Evolutionary conservation across 192 early-diverging fungal genomes (phyloP), one percentile per base, ranked within the genome.

Genomic region (Gonapodya sp.): DNA sequence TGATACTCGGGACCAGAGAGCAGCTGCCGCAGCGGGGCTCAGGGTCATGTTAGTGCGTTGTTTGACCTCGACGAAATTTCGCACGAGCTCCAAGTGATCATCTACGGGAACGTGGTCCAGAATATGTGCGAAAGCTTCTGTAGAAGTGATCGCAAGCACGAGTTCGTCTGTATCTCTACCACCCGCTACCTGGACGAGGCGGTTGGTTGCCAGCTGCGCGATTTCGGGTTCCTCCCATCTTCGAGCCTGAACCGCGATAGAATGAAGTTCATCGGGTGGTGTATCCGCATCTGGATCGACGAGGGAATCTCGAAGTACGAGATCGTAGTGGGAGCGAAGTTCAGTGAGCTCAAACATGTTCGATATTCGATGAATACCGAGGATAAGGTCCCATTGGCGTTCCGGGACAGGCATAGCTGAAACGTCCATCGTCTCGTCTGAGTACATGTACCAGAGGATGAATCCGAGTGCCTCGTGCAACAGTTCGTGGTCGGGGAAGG

Each of bases 401-500:
- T 64, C 46, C 8, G 46, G 46, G 46, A 64, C 46, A 24, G 46
- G 46, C 46, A 64, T 64, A 24, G 46, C 46, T 16, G 8, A 8
- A 64, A 64, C 24, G 46, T 64, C 46, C 46, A 64, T 64, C 46
- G 46, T 64, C 24, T 64, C 46, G 46, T 64, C 46, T 8, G 46
- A 64, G 46, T 64, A 64, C 8, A 64, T 64, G 46, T 64, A 64
- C 46, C 46, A 64, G 46, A 64, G 46, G 46, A 64, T 64, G 46
- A 64, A 64, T 24, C 46, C 46, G 8, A 64, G 46, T 8, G 46
- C 46, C 24, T 64, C 46, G 46, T 64, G 46, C 8, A 64, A 24
- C 8, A 64, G 46, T 64, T 64, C 46, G 46, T 64, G 46, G 46
- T 64, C 46, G 46, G 46, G 46, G 46, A 64, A 64, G 46, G 8